phyloP scores from a whole-genome alignment of 2,329 filamentous ascomycete genomes.

The Fusarium sp. region DNA sequence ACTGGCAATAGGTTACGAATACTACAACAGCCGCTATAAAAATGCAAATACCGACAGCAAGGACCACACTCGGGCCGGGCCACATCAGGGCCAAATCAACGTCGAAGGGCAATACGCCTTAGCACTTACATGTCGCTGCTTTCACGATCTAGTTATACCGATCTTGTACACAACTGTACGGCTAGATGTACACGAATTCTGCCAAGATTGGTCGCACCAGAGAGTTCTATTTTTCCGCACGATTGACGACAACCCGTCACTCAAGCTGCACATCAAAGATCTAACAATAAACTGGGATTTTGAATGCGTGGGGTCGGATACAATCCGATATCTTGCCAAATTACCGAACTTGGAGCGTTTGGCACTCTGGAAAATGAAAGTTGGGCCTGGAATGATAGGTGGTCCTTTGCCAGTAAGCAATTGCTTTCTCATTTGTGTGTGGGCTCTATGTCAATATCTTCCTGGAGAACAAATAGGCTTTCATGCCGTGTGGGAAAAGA shows the following conservation, averaged over 20 bases:
- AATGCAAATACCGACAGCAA: not conserved
- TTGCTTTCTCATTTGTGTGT: too few species aligned
- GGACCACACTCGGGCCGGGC: not conserved
- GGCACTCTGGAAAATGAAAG: not conserved
- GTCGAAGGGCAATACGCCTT: not conserved
- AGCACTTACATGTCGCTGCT: not conserved
- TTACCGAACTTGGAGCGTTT: not conserved
- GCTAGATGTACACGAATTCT: not conserved
- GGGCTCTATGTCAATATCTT: too few species aligned
- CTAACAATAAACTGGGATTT: not conserved
- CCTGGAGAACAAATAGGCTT: too few species aligned
- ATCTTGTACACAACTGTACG: not conserved
- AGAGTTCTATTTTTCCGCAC: not conserved
- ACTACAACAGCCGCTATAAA: not conserved
- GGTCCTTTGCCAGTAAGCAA: not conserved
- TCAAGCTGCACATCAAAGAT: not conserved
- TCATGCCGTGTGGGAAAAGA: too few species aligned
- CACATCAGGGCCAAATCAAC: not conserved
- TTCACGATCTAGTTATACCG: not conserved
- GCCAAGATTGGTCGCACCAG: not conserved
- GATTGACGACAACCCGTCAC: not conserved
- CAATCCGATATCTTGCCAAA: not conserved
- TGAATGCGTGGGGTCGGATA: not conserved
- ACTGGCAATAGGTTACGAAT: not conserved
- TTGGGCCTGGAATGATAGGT: not conserved